Base-by-base conservation (phyloP, 2,329 filamentous ascomycete genomes). In the Rhinocladiella similis region DNA sequence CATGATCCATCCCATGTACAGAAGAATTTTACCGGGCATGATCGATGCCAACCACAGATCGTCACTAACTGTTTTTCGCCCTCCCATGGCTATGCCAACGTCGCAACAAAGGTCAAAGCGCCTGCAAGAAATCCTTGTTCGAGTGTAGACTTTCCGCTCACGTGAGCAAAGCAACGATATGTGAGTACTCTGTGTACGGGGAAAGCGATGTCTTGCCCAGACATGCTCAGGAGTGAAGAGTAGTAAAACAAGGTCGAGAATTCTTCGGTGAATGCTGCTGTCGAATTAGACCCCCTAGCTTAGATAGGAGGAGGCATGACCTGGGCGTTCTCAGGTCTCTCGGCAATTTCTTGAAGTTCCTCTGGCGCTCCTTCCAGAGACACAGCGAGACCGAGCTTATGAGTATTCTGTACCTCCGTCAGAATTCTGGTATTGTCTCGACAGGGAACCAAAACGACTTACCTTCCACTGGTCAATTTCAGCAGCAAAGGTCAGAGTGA, bases 401-500 rank as follows among this genome's bases (percentile, higher is more conserved):
- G 90, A 78, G 89, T 84, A 86, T 94, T 91, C 94, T 99, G 61
- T 61, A 56, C 3, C 38, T 29, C 16, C 20, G 49, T 46, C 41
- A 55, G 50, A 20, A 42, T 47, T 33, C 9, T 36, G 33, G 42
- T 29, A 14, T 7, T 3, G n/a, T n/a, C 13, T n/a, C 20, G 13
- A 14, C 3, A 16, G 16, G 10, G n/a, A 27, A 46, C 14, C 25
- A 27, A 27, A 22, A 41, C 14, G 5, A 81, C 90, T 73, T 83
- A 97, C 94, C 80, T 92, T 92, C 68, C 87, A 85, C 77, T 99
- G 93, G 76, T 99, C 94, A 70, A 99, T 90, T 72, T 97, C 94
- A 65, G 92, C 93, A 53, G 92, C 91, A 77, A 99, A 96, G 56
- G 92, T 96, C 78, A 99, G 85, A 73, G 88, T 89, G 57, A 99